Evolutionary conservation across 768 basidiomycete species (phyloP).

Genomic region (Rubroboletus satanas): DNA sequence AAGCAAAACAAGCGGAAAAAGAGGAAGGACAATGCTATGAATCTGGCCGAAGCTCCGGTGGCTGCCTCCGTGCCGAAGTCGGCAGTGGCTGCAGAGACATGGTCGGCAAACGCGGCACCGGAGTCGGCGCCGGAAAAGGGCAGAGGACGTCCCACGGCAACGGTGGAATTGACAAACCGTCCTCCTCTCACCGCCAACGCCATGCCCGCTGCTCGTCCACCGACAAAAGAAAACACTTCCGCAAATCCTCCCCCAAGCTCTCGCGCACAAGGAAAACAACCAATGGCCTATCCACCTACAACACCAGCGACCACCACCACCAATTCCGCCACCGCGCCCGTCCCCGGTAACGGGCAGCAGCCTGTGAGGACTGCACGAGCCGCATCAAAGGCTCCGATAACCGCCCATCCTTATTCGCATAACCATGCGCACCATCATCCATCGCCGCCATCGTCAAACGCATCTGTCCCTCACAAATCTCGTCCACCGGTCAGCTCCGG

Average conservation of each 20-base stretch:
- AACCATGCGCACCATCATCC: constrained; percentile 54
- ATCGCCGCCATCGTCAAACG: constrained; percentile 38
- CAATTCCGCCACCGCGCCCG: constrained; percentile 34
- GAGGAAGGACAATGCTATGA: constrained; percentile 32
- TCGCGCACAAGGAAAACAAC: constrained; percentile 88
- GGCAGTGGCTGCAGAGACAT: constrained; percentile 19
- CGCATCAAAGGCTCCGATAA: constrained; percentile 56
- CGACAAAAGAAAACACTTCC: constrained; percentile 35
- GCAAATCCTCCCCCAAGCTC: constrained; percentile 59
- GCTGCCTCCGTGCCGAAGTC: constrained; percentile 27
- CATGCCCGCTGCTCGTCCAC: constrained; percentile 40
- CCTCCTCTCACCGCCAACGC: constrained; percentile 38
- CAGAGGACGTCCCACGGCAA: constrained; percentile 29
- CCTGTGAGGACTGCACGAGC: constrained; percentile 42
- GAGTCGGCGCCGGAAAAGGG: constrained; percentile 33
- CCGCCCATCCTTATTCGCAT: constrained; percentile 46
- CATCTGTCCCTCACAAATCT: constrained; percentile 31
- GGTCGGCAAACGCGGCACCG: constrained; percentile 31
- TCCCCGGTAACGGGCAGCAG: constrained; percentile 31
- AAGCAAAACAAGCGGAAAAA: constrained; percentile 44
- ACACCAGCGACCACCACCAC: constrained; percentile 22
- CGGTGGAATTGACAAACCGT: constrained; percentile 36
- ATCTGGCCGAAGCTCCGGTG: constrained; percentile 24
- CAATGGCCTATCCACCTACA: constrained; percentile 64
- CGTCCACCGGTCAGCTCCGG: constrained; percentile 29